Conservation (phyloP, 768 basidiomycete species). For the Boletus edulis region DNA sequence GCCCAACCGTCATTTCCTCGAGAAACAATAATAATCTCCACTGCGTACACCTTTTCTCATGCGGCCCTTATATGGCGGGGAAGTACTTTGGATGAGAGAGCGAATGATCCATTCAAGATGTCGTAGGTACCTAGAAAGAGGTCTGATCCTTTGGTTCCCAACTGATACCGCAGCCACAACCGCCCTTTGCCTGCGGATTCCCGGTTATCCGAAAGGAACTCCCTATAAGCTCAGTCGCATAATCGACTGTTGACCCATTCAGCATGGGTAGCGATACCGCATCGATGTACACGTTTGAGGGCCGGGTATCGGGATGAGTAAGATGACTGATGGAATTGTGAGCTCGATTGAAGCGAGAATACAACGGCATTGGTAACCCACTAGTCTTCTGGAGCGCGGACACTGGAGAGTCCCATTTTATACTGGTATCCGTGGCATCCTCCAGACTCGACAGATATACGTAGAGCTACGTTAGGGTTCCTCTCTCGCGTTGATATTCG, state of each 20-base stretch:
- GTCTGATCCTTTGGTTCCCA: slow-evolving; percentile 51
- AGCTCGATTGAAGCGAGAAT: not conserved
- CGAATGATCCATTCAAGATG: not conserved
- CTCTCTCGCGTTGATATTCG: slow-evolving; percentile 60
- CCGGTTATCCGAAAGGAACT: slow-evolving; percentile 79
- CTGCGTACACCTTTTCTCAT: too few relatives aligned
- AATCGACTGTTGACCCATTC: slow-evolving; percentile 88
- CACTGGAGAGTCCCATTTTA: slow-evolving; percentile 77
- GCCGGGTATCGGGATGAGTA: slow-evolving; percentile 64
- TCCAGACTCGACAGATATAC: slow-evolving; percentile 87
- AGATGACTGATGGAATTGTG: slow-evolving; percentile 50
- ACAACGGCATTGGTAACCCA: slow-evolving; percentile 38
- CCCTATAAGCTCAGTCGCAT: slow-evolving; percentile 92
- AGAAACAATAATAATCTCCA: too few relatives aligned
- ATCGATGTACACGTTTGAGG: slow-evolving; percentile 81
- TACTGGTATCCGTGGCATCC: slow-evolving; percentile 99
- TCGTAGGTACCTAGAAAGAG: not conserved
- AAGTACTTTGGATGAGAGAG: too few relatives aligned
- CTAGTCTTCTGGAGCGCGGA: slow-evolving; percentile 77
- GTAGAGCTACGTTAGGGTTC: slow-evolving; percentile 62
- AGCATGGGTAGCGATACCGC: slow-evolving; percentile 80
- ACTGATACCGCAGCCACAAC: slow-evolving; percentile 94
- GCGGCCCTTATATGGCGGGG: too few relatives aligned
- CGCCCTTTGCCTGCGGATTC: slow-evolving; percentile 91
- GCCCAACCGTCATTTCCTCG: too few relatives aligned